Base-by-base conservation (phyloP, 2,329 filamentous ascomycete genomes). In the Plenodomus biglobosus region DNA sequence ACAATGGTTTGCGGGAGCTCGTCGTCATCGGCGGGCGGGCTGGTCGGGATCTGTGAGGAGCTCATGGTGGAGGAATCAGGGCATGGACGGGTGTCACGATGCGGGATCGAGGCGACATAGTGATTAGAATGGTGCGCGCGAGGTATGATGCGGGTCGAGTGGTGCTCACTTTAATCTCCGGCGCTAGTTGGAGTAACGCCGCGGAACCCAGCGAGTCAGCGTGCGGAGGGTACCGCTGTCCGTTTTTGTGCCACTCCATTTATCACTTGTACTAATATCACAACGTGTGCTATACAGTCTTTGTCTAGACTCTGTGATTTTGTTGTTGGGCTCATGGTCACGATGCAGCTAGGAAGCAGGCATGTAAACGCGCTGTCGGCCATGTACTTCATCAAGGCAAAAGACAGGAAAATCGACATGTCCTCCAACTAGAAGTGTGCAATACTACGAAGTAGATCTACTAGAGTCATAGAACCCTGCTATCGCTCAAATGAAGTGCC, bases 291-390 rank as follows among this genome's bases (percentile, higher is more conserved):
- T n/a, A n/a, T n/a, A n/a, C n/a, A n/a, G n/a, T n/a, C n/a, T n/a
- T n/a, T 24, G 22, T 5, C 10, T 10, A 5, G 22, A 24, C 22
- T 10, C 22, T 24, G 22, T 24, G 22, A 24, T 10, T 5, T n/a
- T 24, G 10, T 24, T 24, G 22, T 5, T 80, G 77, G 77, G 74
- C 73, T 6, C 80, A 78, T 60, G 75, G 75, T 0, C 79, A 80
- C 59, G 75, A 79, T 62, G 72, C 75, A 3, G 57, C 61, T 46
- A 40, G 50, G 20, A 70, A 62, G 11, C 67, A 77, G 50, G 61
- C 67, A 38, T 24, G 22, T 5, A 24, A 10, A 10, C 22, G 10
- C 22, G 22, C 22, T 24, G 22, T 24, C 5, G 22, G 22, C 22
- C 5, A 24, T 10, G 10, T 5, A 24, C n/a, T n/a, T n/a, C n/a